Conservation (phyloP, 139 green algal genomes). For the Yamagishiella unicocca region DNA sequence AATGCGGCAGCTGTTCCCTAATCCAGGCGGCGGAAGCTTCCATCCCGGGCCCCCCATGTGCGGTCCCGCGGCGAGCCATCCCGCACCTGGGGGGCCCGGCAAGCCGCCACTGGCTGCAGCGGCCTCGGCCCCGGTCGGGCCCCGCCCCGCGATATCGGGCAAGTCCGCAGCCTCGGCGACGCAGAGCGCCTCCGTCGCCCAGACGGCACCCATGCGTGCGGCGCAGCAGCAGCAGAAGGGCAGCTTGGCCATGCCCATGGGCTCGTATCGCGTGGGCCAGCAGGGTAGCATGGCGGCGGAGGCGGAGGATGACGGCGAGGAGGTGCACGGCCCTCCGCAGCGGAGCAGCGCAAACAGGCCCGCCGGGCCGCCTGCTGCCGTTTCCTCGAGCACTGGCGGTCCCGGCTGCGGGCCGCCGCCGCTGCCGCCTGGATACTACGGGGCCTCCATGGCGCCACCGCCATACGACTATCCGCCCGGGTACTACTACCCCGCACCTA, state of each 20-base stretch:
- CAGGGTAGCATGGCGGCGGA: conserved; percentile 25
- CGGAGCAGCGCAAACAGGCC: not conserved
- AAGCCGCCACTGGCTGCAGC: not conserved
- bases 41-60: not conserved
- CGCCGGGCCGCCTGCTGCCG: not conserved
- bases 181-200: not conserved
- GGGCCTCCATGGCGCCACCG: not conserved
- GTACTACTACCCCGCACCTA: conserved; percentile 16
- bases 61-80: not conserved
- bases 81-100: not conserved
- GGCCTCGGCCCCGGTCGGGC: not conserved
- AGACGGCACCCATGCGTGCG: not conserved
- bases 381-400: not conserved
- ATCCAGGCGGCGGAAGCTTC: not conserved
- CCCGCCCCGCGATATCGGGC: conserved; percentile 18
- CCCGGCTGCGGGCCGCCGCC: not conserved
- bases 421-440: not conserved
- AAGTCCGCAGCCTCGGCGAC: not conserved
- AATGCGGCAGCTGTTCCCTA: conserved; percentile 34
- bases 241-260: not conserved
- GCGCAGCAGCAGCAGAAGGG: not conserved
- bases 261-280: not conserved
- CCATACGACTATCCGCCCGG: conserved; percentile 12
- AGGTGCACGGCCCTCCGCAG: conserved; percentile 40
- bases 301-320: conserved; percentile 38